Percentiles rank a stretch among this genome's conserved stretches.
phyloP scores from a whole-genome alignment of 148 eudicot genomes.

The Silene uniflora region DNA sequence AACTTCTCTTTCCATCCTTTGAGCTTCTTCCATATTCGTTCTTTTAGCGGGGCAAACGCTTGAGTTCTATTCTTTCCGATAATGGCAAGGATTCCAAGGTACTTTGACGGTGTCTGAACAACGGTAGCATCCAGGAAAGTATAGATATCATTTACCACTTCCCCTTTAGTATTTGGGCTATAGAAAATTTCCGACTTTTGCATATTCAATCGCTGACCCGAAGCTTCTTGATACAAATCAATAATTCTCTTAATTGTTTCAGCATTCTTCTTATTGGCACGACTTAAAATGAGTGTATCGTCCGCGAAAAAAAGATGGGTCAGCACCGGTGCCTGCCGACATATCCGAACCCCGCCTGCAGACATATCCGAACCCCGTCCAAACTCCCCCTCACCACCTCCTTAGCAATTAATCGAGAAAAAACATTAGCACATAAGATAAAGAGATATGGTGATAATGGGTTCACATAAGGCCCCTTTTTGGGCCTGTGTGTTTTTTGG shows the following conservation, averaged over 20 bases:
- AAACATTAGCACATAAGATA: not conserved
- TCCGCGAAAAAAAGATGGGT: constrained; percentile 18
- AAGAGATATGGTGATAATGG: not conserved
- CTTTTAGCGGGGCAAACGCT: too few species aligned
- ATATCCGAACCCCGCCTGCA: not conserved
- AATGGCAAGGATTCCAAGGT: not conserved
- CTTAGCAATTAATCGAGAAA: not conserved
- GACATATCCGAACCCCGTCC: not conserved
- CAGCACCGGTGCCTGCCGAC: too few species aligned
- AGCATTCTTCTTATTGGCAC: not conserved
- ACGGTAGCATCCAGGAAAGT: not conserved
- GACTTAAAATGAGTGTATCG: constrained; percentile 6
- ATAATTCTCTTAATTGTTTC: not conserved
- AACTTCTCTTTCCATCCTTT: too few species aligned
- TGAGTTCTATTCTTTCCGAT: too few species aligned
- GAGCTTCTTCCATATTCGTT: too few species aligned
- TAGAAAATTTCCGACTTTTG: not conserved
- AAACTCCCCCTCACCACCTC: not conserved
- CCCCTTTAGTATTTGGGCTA: not conserved
- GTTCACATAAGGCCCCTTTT: too few species aligned
- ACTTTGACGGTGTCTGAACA: not conserved
- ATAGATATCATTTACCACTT: not conserved
- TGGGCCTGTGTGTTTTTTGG: too few species aligned
- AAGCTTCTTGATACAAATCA: not conserved
- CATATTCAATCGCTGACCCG: not conserved